Base-by-base conservation (phyloP, 208 protist species). In the Wallacemonas sp. region DNA sequence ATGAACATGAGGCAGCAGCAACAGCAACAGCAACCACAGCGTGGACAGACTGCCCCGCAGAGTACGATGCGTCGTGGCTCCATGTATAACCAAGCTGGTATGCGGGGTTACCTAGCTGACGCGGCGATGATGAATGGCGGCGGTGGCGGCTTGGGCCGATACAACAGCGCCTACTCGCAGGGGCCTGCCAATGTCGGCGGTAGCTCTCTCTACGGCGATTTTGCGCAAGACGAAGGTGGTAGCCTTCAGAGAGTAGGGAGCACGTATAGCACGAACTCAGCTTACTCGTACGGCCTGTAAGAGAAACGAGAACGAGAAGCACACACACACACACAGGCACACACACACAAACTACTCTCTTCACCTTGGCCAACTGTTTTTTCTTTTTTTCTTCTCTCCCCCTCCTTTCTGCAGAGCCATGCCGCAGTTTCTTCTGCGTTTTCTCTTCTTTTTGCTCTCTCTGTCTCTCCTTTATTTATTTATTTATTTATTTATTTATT, bases 361-460 rank as follows among this genome's bases (percentile, higher is more conserved):
- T n/a, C n/a, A n/a, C n/a, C n/a, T n/a, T n/a, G n/a, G n/a, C 36
- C 36, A 41, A 15, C 5, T 36, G 26, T 30, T 24, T 46, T 46
- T 21, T 45, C 41, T 9, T 61, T 36, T 19, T 60, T 67, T 49
- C 27, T 61, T 67, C n/a, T n/a, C n/a, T n/a, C n/a, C n/a, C n/a
- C n/a, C n/a, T n/a, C n/a, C n/a, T n/a, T n/a, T n/a, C n/a, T n/a
- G n/a, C n/a, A n/a, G n/a, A n/a, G n/a, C n/a, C n/a, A n/a, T n/a
- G n/a, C n/a, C n/a, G n/a, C n/a, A n/a, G n/a, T n/a, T n/a, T n/a
- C n/a, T n/a, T n/a, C n/a, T n/a, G n/a, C n/a, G n/a, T n/a, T n/a
- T n/a, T n/a, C n/a, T n/a, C n/a, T n/a, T n/a, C n/a, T n/a, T n/a
- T n/a, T n/a, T n/a, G n/a, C n/a, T n/a, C n/a, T n/a, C n/a, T n/a